Evolutionary conservation across 176 grass and related monocot genomes (phyloP).

Genomic region (Oropetium thomaeum): DNA sequence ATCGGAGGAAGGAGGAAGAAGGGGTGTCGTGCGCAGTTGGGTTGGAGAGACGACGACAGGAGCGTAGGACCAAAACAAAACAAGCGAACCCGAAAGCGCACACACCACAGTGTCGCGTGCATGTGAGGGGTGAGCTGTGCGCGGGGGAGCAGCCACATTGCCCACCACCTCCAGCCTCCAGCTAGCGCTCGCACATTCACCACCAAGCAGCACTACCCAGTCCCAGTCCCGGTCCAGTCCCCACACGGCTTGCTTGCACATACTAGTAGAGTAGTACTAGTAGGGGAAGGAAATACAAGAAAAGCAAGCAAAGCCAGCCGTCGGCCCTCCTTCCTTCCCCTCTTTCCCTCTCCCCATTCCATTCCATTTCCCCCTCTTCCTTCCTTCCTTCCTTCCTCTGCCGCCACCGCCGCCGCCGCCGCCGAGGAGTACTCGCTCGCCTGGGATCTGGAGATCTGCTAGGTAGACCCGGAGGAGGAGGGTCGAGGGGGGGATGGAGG

Average conservation of each 20-base stretch:
- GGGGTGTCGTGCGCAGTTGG: no score
- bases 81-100: background rate
- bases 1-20: no score
- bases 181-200: background rate
- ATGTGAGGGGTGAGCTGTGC: constrained; percentile 55
- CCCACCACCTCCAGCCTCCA: no score
- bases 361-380: background rate
- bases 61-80: background rate
- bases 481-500: constrained; percentile 36
- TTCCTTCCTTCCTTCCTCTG: background rate
- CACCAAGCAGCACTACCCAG: no score
- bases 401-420: background rate
- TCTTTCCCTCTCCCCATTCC: background rate
- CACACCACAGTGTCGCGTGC: constrained; percentile 1
- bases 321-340: background rate
- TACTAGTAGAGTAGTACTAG: no score
- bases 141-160: constrained; percentile 7
- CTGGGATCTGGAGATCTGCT: constrained; percentile 35
- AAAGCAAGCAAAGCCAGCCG: background rate
- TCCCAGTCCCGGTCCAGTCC: background rate
- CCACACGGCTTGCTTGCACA: background rate
- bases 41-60: background rate
- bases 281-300: constrained; percentile 3
- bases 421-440: background rate
- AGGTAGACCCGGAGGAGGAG: background rate